phyloP scores from a whole-genome alignment of 2,329 filamentous ascomycete genomes.

The Cladosporium sp. region DNA sequence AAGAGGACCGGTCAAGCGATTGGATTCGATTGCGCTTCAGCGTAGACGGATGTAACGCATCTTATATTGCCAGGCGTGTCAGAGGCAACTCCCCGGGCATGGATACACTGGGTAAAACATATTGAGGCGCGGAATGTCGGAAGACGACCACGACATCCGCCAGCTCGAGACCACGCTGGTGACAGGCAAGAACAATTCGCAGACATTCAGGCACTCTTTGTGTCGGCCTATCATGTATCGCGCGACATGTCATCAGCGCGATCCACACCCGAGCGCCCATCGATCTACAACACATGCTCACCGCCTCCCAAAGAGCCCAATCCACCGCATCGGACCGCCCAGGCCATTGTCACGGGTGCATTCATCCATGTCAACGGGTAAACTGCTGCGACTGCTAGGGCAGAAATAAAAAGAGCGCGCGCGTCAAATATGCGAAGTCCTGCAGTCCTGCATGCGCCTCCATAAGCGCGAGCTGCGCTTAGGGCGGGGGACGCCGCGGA shows the following conservation, averaged over 20 bases:
- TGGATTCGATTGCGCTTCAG: not conserved
- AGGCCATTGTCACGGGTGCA: not conserved
- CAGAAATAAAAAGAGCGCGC: not conserved
- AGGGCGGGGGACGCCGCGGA: not conserved
- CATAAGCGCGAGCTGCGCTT: not conserved
- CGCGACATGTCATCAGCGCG: not conserved
- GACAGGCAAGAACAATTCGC: not conserved
- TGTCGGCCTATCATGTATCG: not conserved
- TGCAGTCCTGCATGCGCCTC: not conserved
- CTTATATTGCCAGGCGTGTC: not conserved
- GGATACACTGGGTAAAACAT: not conserved
- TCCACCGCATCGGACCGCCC: not conserved
- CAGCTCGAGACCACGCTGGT: not conserved
- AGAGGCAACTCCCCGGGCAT: not conserved
- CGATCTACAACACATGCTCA: not conserved
- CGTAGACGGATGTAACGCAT: not conserved
- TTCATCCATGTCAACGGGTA: slow-evolving; percentile 2
- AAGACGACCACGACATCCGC: not conserved
- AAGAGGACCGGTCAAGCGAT: not conserved
- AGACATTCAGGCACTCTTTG: not conserved
- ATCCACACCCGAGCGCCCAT: not conserved
- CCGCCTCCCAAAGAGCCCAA: not conserved
- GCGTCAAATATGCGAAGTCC: not conserved
- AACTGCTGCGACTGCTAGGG: not conserved
- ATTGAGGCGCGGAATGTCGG: not conserved